These are phyloP conservation scores for Centaurea solstitialis DNA, from an alignment of 129 eudicot genomes.

Conservation along the genomic window DNA sequence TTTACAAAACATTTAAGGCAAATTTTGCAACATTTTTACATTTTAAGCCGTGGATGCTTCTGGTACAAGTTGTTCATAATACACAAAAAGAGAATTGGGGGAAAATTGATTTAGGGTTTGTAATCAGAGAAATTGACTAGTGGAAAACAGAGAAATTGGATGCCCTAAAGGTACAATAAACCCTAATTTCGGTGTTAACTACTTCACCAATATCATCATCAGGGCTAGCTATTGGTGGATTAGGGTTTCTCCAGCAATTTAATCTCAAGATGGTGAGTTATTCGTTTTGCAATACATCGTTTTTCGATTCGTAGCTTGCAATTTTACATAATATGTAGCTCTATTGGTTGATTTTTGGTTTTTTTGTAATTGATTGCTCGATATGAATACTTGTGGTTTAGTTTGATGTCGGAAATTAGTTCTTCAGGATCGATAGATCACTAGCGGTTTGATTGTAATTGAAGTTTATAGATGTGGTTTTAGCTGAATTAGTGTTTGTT, in stretches of 20 bases:
- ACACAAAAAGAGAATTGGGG: not conserved
- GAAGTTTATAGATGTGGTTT: not conserved
- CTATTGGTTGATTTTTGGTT: not conserved
- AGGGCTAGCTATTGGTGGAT: not conserved
- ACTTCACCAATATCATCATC: constrained; percentile 19
- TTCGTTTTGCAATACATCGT: not conserved
- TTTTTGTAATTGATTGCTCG: not conserved
- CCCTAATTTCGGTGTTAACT: constrained; percentile 3
- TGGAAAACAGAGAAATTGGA: not conserved
- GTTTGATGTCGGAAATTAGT: constrained; percentile 6
- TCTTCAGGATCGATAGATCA: constrained; percentile 6
- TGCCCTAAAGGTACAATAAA: constrained; percentile 2
- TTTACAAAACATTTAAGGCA: not conserved
- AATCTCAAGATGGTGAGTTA: constrained; percentile 28
- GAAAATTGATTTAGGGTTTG: not conserved
- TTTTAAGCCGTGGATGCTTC: constrained; percentile 18
- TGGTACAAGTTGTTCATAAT: constrained; percentile 1
- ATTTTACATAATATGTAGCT: not conserved
- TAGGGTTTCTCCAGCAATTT: constrained; percentile 30
- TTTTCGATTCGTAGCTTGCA: not conserved
- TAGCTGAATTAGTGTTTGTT: not conserved
- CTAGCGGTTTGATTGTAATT: not conserved
- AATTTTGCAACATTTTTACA: not conserved
- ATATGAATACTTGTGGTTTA: not conserved
- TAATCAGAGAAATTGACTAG: not conserved